A percentile compares a stretch with the other conserved stretches of the same genome.
Evolutionary conservation across 352 stramenopile species (phyloP).

Genomic region (Phytophthora pluvialis): DNA sequence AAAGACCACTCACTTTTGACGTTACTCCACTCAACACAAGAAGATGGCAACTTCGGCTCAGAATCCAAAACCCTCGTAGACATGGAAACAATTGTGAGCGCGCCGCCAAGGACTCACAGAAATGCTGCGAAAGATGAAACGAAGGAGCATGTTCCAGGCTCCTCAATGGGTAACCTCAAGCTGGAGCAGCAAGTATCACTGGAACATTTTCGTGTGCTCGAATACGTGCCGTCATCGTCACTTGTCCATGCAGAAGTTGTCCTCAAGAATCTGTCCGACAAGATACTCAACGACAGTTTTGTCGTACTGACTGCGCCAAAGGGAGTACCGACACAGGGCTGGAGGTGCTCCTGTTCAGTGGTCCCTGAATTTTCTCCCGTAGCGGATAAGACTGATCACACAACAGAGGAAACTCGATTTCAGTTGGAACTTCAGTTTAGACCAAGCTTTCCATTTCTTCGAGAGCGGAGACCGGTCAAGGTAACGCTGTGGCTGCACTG

Average conservation of each 20-base stretch:
- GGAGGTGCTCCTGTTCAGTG: slow-evolving; percentile 33
- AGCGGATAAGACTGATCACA: neutral
- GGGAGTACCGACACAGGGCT: slow-evolving; percentile 10
- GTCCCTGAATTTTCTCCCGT: slow-evolving; percentile 23
- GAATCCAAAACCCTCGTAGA: slow-evolving; percentile 2
- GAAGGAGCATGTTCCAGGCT: neutral
- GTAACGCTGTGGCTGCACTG: slow-evolving; percentile 43
- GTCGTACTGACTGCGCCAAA: slow-evolving; percentile 30
- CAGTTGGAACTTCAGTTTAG: slow-evolving; percentile 35
- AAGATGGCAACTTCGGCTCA: neutral
- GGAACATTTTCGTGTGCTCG: slow-evolving; percentile 39
- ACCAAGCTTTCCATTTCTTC: slow-evolving; percentile 35
- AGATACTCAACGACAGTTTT: slow-evolving; percentile 31
- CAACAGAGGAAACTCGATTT: slow-evolving; percentile 22
- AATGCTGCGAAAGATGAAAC: slow-evolving; percentile 3
- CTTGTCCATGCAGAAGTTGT: slow-evolving; percentile 40
- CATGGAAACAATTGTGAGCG: slow-evolving; percentile 40
- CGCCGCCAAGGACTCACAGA: slow-evolving; percentile 4
- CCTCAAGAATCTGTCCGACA: slow-evolving; percentile 35
- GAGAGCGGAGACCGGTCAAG: slow-evolving; percentile 24
- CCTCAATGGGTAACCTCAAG: neutral
- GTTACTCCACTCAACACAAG: slow-evolving; percentile 2
- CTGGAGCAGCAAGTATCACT: slow-evolving; percentile 33
- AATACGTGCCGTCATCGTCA: slow-evolving; percentile 47
- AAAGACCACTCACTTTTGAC: slow-evolving; percentile 5